Base-by-base conservation (phyloP, 2,329 filamentous ascomycete genomes). In the Xenosphaeropsis pyriputrescens region DNA sequence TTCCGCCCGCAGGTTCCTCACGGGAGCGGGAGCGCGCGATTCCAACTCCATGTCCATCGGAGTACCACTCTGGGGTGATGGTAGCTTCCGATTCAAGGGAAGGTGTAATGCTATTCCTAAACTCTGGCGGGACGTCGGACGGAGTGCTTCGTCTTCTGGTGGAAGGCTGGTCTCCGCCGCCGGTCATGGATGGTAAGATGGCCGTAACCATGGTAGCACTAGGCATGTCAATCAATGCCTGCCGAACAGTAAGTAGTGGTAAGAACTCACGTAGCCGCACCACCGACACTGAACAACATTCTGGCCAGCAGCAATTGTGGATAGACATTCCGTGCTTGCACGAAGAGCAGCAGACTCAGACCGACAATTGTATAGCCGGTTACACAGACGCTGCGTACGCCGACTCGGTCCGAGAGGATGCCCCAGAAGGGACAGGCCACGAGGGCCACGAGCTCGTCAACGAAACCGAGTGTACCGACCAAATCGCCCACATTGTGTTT, bases 171-270 rank as follows among this genome's bases (percentile, higher is more conserved):
- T 48, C 52, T 43, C 41, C 44, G 40, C 45, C 70, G 44, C 70
- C 69, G 5, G 74, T 77, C 46, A 80, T 59, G 9, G 71, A 78
- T 1, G 91, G 91, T 17, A 98, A 67, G 34, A 93, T 85, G 3
- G 91, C 91, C 7, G 91, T 96, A 15, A 98, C 91, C 91, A 98
- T 98, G 1, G 91, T 96, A 12, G 86, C 72, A 5, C 71, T 75
- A 39, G 9, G 42, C 14, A 34, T 33, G 16, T 16, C 38, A 33
- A 42, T 37, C 26, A 26, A 26, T 26, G 22, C 3, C 3, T 26
- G 3, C 3, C 12, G 7, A 26, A 26, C 12, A 5, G 22, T 11
- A 26, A 26, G 22, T 11, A 26, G 12, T 5, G 14, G 13, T 3
- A 7, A 32, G 32, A 37, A 56, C 70, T 61, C 54, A 88, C 68